Evolutionary conservation across 2,329 filamentous ascomycete genomes (phyloP), one percentile per base, ranked within the genome.

Genomic region (Neoscytalidium dimidiatum): DNA sequence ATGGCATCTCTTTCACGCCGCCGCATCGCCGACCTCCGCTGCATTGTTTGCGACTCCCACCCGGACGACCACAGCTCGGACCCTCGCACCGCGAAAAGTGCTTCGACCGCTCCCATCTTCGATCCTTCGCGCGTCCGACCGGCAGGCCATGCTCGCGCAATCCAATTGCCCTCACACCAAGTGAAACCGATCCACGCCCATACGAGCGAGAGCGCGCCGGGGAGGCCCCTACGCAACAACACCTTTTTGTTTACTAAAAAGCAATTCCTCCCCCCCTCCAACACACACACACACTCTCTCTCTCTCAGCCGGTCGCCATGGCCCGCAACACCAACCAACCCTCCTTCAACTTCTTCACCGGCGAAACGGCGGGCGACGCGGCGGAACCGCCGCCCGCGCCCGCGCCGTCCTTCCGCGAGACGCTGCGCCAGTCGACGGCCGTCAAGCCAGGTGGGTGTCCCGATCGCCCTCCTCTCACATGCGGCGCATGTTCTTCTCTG

Each of bases 291-390:
- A n/a, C n/a, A n/a, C n/a, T n/a, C n/a, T n/a, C n/a, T n/a, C n/a
- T n/a, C 58, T 33, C 23, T 46, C 21, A 17, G 19, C 19, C 26
- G 51, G 44, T 62, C 46, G 53, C 61, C 46, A 66, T 68, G 65
- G 65, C 66, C 70, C 68, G 73, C 52, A 71, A 76, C 65, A 72
- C 75, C 29, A 79, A 80, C 68, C 71, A 77, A 64, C 72, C 75
- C 28, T 79, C 79, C 67, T 74, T 78, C 72, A 81, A 84, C 72
- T 80, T 84, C 71, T 77, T 84, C 51, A 77, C 80, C 13, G 82
- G 82, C 61, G 78, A 72, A 33, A 77, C 80, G n/a, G n/a, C n/a
- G n/a, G n/a, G n/a, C 11, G 82, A 81, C 57, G 78, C 71, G 21
- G 73, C 78, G 49, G 73, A 77, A 5, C 71, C 71, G 1, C 71